Percentiles rank a stretch among this genome's conserved stretches.
phyloP scores from a whole-genome alignment of 257 asterid species.

The Scutellaria baicalensis region DNA sequence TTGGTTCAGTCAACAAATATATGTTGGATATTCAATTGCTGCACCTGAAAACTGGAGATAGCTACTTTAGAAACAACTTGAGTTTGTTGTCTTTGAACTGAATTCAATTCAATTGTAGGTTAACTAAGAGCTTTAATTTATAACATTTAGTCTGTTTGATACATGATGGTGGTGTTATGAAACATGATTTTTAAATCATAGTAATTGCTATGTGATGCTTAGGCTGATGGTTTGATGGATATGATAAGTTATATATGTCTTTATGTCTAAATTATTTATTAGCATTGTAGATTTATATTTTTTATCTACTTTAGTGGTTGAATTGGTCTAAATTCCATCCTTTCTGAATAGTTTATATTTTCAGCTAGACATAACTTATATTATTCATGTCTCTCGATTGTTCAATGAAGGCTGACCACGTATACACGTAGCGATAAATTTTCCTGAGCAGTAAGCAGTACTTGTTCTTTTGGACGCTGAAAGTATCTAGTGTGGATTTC shows the following conservation, averaged over 20 bases:
- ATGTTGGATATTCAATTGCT: background rate
- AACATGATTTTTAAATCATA: background rate
- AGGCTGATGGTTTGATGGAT: background rate
- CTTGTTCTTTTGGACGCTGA: background rate
- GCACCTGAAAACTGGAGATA: background rate
- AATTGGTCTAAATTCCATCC: background rate
- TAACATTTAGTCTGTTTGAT: background rate
- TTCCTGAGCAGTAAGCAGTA: slow-evolving; percentile 7
- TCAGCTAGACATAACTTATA: background rate
- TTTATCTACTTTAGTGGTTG: background rate
- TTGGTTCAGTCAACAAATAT: background rate
- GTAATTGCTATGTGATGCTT: background rate
- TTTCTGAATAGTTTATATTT: background rate
- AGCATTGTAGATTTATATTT: background rate
- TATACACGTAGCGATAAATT: background rate
- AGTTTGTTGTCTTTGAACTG: background rate
- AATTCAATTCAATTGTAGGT: background rate
- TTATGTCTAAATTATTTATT: background rate
- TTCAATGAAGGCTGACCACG: background rate
- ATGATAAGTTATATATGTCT: background rate
- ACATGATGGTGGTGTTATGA: background rate
- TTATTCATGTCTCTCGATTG: background rate
- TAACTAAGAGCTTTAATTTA: background rate
- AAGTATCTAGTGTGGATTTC: background rate
- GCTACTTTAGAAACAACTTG: background rate